Evolutionary conservation across 1,284 basidiomycete species (phyloP).

Genomic region (Ceratobasidium sp.): DNA sequence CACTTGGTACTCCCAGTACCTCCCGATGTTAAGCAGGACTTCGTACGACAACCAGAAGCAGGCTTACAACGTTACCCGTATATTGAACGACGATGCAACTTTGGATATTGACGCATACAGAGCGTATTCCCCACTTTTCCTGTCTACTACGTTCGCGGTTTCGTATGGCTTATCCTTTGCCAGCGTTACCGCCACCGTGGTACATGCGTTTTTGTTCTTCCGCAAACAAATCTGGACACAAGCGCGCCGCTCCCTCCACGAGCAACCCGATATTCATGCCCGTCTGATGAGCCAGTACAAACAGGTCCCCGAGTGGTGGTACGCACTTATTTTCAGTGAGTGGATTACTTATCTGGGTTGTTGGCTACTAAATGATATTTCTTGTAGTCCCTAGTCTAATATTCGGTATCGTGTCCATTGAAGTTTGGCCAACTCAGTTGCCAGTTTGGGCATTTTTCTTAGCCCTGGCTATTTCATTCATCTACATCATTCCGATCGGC

Average conservation of each 20-base stretch:
- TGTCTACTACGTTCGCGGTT: constrained; percentile 72
- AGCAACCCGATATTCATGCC: constrained; percentile 83
- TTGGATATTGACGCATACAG: constrained; percentile 73
- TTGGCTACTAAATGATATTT: constrained; percentile 40
- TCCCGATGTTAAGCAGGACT: constrained; percentile 60
- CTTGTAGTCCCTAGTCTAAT: constrained; percentile 13
- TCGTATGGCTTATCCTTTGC: constrained; percentile 76
- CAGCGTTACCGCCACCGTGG: constrained; percentile 69
- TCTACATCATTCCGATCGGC: constrained; percentile 51
- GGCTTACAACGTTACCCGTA: constrained; percentile 69
- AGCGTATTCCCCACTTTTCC: constrained; percentile 82
- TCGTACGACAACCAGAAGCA: constrained; percentile 70
- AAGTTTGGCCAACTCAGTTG: constrained; percentile 70
- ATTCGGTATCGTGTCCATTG: constrained; percentile 71
- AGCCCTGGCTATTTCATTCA: constrained; percentile 48
- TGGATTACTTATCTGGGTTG: constrained; percentile 51
- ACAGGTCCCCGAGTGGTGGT: constrained; percentile 78
- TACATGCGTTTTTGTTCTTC: constrained; percentile 79
- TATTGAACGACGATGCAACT: constrained; percentile 63
- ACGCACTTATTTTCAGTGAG: constrained; percentile 46
- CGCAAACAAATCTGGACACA: constrained; percentile 71
- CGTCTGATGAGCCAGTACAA: constrained; percentile 79
- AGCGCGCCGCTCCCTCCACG: constrained; percentile 62
- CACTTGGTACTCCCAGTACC: constrained; percentile 55
- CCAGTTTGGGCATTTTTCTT: constrained; percentile 61